These are phyloP conservation scores for Linum lewisii DNA, from an alignment of 345 rosid species.

Conservation along the genomic window DNA sequence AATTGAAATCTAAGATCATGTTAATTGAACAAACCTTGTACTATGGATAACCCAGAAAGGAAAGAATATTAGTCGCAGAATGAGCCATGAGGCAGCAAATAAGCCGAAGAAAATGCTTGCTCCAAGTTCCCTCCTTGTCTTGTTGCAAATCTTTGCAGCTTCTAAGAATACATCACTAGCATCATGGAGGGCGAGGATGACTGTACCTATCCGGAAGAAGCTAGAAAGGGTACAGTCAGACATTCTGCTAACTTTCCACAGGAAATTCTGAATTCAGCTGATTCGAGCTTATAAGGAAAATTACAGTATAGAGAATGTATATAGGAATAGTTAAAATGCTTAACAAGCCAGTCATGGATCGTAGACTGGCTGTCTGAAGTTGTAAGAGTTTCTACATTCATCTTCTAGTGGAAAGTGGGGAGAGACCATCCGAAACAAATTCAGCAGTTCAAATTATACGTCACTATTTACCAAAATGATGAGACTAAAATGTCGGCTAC, in stretches of 20 bases:
- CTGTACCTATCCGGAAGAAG: constrained; percentile 73
- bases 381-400: no score
- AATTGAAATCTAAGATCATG: constrained; percentile 12
- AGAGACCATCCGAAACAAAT: no score
- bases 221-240: constrained; percentile 22
- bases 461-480: no score
- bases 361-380: no score
- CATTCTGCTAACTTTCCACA: background rate
- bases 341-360: background rate
- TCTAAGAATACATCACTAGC: constrained; percentile 86
- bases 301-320: background rate
- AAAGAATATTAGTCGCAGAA: constrained; percentile 73
- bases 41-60: constrained; percentile 81
- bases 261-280: no score
- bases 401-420: no score
- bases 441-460: no score
- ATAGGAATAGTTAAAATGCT: background rate
- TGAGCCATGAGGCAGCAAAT: constrained; percentile 88
- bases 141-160: constrained; percentile 86
- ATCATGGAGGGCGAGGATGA: constrained; percentile 85
- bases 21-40: constrained; percentile 47
- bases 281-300: no score
- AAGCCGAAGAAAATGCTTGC: constrained; percentile 91
- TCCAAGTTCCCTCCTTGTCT: constrained; percentile 72
- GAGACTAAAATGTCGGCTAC: background rate